phyloP scores from a whole-genome alignment of 2,329 filamentous ascomycete species.

The Nannizziopsis barbatae region DNA sequence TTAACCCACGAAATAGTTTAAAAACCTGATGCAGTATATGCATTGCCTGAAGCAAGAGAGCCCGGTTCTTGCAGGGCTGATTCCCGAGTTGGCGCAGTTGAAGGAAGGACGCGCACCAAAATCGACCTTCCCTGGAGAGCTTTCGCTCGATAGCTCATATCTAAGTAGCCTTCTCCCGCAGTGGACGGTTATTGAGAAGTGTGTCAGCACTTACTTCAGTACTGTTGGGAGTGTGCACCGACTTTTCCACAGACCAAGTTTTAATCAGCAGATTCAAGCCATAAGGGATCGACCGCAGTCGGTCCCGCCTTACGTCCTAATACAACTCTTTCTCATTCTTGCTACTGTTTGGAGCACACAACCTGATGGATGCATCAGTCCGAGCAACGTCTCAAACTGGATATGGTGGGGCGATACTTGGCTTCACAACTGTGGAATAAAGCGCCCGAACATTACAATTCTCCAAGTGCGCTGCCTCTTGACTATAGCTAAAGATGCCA shows the following conservation, averaged over 20 bases:
- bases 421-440: slow-evolving; percentile 62
- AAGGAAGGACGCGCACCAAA: slow-evolving; percentile 18
- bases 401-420: slow-evolving; percentile 84
- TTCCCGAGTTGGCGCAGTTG: slow-evolving; percentile 26
- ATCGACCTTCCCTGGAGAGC: slow-evolving; percentile 23
- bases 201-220: slow-evolving; percentile 30
- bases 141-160: slow-evolving; percentile 22
- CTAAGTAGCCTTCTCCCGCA: slow-evolving; percentile 28
- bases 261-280: slow-evolving; percentile 28
- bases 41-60: slow-evolving; percentile 29
- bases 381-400: slow-evolving; percentile 47
- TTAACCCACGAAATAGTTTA: slow-evolving; percentile 24
- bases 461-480: slow-evolving; percentile 44
- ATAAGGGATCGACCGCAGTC: slow-evolving; percentile 26
- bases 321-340: slow-evolving; percentile 30
- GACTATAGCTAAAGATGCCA: slow-evolving; percentile 40
- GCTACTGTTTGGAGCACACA: slow-evolving; percentile 29
- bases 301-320: slow-evolving; percentile 25
- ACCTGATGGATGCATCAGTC: slow-evolving; percentile 6
- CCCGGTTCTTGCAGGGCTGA: slow-evolving; percentile 26
- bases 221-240: slow-evolving; percentile 33
- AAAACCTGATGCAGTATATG: slow-evolving; percentile 29
- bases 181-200: slow-evolving; percentile 27
- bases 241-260: slow-evolving; percentile 33
- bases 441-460: slow-evolving; percentile 41